Evolutionary conservation across 441 rosid species (phyloP).

Genomic region (Bruguiera hainesii): DNA sequence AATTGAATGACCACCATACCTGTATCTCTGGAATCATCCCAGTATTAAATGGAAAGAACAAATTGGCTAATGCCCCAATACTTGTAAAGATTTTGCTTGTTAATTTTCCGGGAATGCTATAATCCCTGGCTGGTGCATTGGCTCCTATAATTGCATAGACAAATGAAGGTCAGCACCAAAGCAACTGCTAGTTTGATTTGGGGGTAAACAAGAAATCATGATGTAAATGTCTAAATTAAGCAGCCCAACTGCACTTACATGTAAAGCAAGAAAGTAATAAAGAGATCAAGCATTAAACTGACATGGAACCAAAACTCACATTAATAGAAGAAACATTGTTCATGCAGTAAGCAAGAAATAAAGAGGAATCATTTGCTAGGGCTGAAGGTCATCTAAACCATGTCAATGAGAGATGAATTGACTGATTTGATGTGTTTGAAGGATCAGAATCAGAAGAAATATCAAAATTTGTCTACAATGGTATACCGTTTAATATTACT

Average conservation of each 20-base stretch:
- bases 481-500: neutral
- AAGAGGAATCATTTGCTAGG: neutral
- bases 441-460: too few relatives aligned
- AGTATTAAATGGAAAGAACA: constrained; percentile 83
- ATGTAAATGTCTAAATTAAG: too few relatives aligned
- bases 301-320: too few relatives aligned
- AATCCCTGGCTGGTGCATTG: constrained; percentile 65
- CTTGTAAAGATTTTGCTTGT: constrained; percentile 48
- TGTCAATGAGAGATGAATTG: neutral
- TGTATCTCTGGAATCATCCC: constrained; percentile 99
- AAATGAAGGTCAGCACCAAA: constrained; percentile 4
- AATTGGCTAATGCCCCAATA: constrained; percentile 77
- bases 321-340: too few relatives aligned
- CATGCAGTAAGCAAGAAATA: neutral
- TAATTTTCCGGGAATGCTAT: constrained; percentile 54
- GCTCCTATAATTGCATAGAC: constrained; percentile 40
- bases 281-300: too few relatives aligned
- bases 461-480: neutral
- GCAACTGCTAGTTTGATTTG: neutral
- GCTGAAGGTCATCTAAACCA: neutral
- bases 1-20: constrained; percentile 31
- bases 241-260: too few relatives aligned
- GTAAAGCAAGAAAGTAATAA: too few relatives aligned
- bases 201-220: constrained; percentile 3
- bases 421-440: neutral